These are phyloP conservation scores for Haematococcus lacustris DNA, from an alignment of 139 green algal genomes.

Conservation along the genomic window DNA sequence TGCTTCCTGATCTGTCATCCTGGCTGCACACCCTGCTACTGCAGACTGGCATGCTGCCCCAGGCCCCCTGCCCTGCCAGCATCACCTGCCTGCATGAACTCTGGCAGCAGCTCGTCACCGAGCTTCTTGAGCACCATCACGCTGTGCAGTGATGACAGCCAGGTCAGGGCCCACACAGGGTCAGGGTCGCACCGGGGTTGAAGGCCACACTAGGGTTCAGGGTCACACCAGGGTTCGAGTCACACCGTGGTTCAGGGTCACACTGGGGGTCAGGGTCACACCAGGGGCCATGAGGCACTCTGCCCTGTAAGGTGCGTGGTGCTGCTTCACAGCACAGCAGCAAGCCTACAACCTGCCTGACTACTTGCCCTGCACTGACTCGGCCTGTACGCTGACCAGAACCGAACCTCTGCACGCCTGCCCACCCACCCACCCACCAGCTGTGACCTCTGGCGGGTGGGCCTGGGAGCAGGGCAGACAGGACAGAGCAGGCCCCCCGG, in stretches of 20 bases:
- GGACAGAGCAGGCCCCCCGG: neutral
- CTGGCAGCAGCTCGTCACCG: conserved; percentile 68
- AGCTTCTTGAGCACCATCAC: conserved; percentile 97
- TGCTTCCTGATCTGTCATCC: conserved; percentile 9
- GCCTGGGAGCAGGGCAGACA: neutral
- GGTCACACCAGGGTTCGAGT: no score
- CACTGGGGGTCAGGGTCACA: no score
- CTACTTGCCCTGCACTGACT: neutral
- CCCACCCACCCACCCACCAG: neutral
- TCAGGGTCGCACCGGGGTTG: neutral
- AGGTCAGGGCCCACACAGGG: neutral
- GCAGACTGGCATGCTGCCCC: neutral
- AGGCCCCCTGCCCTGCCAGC: neutral
- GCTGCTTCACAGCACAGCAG: no score
- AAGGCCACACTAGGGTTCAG: neutral
- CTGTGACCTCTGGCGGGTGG: neutral
- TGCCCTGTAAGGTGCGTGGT: neutral
- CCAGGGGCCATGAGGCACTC: neutral
- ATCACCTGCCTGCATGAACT: conserved; percentile 53
- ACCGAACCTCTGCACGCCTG: neutral
- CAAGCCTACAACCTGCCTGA: no score
- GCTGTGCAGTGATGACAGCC: conserved; percentile 33
- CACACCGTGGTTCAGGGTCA: no score
- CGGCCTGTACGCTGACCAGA: neutral
- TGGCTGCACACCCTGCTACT: no score